phyloP scores from a whole-genome alignment of 345 rosid genomes.

The Atalantia buxifolia region DNA sequence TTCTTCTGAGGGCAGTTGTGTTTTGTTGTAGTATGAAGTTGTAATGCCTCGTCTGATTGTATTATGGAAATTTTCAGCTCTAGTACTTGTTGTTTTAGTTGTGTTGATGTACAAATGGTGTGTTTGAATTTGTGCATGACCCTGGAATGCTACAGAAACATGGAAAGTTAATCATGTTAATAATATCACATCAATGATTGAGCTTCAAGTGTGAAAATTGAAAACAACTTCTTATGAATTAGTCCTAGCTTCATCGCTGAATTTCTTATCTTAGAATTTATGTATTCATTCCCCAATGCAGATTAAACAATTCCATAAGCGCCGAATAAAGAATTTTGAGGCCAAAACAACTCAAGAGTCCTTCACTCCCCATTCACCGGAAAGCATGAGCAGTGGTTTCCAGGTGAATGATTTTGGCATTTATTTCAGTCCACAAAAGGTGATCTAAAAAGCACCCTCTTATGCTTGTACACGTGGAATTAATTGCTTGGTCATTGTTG shows the following conservation, averaged over 20 bases:
- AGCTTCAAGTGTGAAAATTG: not conserved
- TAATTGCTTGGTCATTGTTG: not conserved
- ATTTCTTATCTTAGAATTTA: too few species aligned
- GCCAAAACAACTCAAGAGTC: not conserved
- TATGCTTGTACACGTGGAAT: constrained; percentile 7
- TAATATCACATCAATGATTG: not conserved
- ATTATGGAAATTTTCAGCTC: not conserved
- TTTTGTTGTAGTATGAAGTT: not conserved
- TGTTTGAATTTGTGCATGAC: not conserved
- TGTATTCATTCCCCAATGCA: not conserved
- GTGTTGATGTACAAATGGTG: constrained; percentile 7
- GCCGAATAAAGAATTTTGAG: not conserved
- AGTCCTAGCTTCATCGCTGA: too few species aligned
- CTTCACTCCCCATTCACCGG: not conserved
- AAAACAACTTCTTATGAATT: not conserved
- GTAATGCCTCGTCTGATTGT: not conserved
- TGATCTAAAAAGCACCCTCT: constrained; percentile 3
- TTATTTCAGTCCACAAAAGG: not conserved
- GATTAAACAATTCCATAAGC: not conserved
- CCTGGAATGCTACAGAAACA: constrained; percentile 1
- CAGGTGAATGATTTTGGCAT: not conserved
- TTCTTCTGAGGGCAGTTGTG: constrained; percentile 25
- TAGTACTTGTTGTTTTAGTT: not conserved
- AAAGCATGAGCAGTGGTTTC: not conserved
- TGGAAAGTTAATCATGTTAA: not conserved